Evolutionary conservation across 108 stramenopile genomes (phyloP).

Genomic region (Hondaea fermentalgiana): DNA sequence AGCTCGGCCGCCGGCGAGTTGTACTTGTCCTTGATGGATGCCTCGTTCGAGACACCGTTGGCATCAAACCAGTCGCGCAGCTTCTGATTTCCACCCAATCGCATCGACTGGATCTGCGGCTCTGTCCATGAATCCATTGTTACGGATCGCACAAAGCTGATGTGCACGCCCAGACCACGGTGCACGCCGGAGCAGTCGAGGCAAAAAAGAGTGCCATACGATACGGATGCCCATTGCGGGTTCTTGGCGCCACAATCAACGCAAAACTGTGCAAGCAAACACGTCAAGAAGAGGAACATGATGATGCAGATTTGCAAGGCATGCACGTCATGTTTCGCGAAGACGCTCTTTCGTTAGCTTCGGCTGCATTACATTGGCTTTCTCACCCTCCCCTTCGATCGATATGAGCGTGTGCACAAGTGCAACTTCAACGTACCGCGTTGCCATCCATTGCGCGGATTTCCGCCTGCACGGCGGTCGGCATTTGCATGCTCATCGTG

Average conservation of each 20-base stretch:
- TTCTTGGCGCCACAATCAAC: constrained; percentile 39
- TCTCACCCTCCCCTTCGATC: not conserved
- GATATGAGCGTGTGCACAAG: not conserved
- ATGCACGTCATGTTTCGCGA: not conserved
- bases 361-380: not conserved
- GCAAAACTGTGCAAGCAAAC: constrained; percentile 1
- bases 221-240: constrained; percentile 69
- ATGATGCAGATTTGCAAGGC: not conserved
- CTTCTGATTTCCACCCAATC: constrained; percentile 42
- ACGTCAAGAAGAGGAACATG: not conserved
- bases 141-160: constrained; percentile 44
- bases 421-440: not conserved
- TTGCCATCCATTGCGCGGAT: not conserved
- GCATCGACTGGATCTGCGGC: constrained; percentile 32
- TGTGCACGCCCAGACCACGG: constrained; percentile 49
- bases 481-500: not conserved
- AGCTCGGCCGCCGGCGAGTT: constrained; percentile 7
- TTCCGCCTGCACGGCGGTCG: not conserved
- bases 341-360: too few species aligned
- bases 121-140: constrained; percentile 51
- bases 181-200: constrained; percentile 65
- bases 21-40: constrained; percentile 23
- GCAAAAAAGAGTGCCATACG: constrained; percentile 67
- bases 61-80: constrained; percentile 31
- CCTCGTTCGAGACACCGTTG: not conserved